Conservation (phyloP, 116 monocot species). For the Phalaenopsis hybrid region DNA sequence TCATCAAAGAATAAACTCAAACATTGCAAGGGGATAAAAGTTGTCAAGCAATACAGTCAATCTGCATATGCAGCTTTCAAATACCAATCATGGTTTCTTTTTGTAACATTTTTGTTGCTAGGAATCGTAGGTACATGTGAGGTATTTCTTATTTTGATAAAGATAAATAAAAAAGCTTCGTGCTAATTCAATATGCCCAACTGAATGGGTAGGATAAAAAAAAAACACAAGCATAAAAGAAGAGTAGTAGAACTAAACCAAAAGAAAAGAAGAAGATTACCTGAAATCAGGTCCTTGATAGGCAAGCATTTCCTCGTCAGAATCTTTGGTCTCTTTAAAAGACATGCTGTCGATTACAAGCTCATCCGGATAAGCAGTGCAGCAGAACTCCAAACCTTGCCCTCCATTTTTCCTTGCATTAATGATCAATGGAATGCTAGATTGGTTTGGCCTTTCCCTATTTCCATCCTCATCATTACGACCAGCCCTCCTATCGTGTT, state of each 20-base stretch:
- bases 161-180: too few species aligned
- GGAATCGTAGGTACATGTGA: too few species aligned
- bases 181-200: background rate
- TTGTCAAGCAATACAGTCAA: too few species aligned
- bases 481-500: slow-evolving; percentile 14
- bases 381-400: slow-evolving; percentile 57
- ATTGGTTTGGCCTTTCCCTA: slow-evolving; percentile 29
- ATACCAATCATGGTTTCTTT: too few species aligned
- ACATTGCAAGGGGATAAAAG: too few species aligned
- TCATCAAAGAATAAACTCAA: too few species aligned
- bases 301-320: slow-evolving; percentile 50
- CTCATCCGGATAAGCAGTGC: slow-evolving; percentile 89
- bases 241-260: background rate
- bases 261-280: slow-evolving; percentile 21
- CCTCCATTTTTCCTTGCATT: slow-evolving; percentile 43
- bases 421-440: slow-evolving; percentile 69
- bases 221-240: background rate
- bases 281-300: slow-evolving; percentile 97
- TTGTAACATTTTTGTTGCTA: too few species aligned
- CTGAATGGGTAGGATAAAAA: background rate
- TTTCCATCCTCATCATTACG: slow-evolving; percentile 16
- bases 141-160: too few species aligned
- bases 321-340: slow-evolving; percentile 30
- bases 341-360: slow-evolving; percentile 70
- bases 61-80: too few species aligned